Base-by-base conservation (phyloP, 208 protist species). In the Trypanosoma platydactyli region DNA sequence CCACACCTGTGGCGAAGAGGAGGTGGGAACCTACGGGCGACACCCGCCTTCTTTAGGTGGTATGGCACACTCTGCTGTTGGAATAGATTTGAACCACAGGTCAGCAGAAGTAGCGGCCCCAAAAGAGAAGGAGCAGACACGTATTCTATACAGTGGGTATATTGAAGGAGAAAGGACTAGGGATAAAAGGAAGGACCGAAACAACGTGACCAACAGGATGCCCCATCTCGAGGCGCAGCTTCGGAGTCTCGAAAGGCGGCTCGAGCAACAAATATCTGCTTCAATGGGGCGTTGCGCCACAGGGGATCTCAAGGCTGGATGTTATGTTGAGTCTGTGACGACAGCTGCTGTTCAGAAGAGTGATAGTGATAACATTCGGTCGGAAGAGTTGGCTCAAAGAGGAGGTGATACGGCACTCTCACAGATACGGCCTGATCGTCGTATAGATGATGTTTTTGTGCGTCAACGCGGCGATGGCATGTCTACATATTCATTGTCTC, bases 391-490 rank as follows among this genome's bases (percentile, higher is more conserved):
- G 16, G 6, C 44, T 48, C 44, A 48, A n/a, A 22, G 5, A 48
- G 44, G 44, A 48, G 44, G 44, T 16, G n/a, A 48, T 16, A 16
- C 44, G 2, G n/a, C 44, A 48, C 44, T 12, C 18, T 4, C n/a
- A 48, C 12, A 4, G 18, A 5, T 16, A 12, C 40, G 56, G 29
- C 60, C 80, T 56, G 80, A 86, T 67, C 80, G 84, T 56, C 78
- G 80, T 18, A 71, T 84, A 4, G 80, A 86, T 52, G 84, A 90
- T 51, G 55, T 86, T 6, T 77, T 73, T 42, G 84, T 90, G 53
- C 76, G 77, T 44, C 78, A 81, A 51, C 70, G 74, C 25, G 74
- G 67, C 12, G 68, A 78, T 22, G 56, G 38, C 40, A 60, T 67
- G 1, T 68, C 57, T 0, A 63, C 69, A 18, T 86, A 86, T 59